Conservation (phyloP, 371 early-diverging fungal genomes). For the Mortierella sp. region DNA sequence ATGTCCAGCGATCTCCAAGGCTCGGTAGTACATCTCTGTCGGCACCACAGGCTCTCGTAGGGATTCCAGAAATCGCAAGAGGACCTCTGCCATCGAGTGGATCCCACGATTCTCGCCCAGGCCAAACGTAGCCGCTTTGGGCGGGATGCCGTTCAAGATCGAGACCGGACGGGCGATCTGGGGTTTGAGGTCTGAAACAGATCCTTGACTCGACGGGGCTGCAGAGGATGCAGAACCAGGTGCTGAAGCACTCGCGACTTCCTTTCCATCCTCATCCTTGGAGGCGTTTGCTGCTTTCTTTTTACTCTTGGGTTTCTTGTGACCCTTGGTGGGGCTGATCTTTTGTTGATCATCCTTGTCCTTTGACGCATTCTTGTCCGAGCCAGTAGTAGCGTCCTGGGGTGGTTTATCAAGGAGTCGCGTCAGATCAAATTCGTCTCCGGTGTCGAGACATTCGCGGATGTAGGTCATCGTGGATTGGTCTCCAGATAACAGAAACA, state of each 20-base stretch:
- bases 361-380: not conserved
- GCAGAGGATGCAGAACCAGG: not conserved
- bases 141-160: conserved; percentile 48
- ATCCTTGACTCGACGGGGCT: conserved; percentile 41
- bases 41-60: conserved; percentile 85
- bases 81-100: conserved; percentile 82
- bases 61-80: conserved; percentile 79
- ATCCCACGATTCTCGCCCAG: conserved; percentile 67
- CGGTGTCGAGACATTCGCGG: conserved; percentile 86
- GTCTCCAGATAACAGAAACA: conserved; percentile 81
- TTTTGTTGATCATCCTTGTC: not conserved
- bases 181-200: conserved; percentile 30
- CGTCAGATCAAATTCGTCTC: conserved; percentile 74
- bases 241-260: conserved; percentile 3
- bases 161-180: conserved; percentile 51
- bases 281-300: not conserved
- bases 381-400: not conserved
- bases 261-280: conserved; percentile 3
- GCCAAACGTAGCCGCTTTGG: conserved; percentile 43
- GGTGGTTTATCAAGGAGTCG: conserved; percentile 56
- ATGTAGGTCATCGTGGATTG: conserved; percentile 72
- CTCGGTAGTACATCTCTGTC: conserved; percentile 65
- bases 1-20: conserved; percentile 63
- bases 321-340: not conserved
- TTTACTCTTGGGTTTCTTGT: conserved; percentile 1